phyloP scores from a whole-genome alignment of 2,329 filamentous ascomycete genomes.

The Hirsutella thompsonii region DNA sequence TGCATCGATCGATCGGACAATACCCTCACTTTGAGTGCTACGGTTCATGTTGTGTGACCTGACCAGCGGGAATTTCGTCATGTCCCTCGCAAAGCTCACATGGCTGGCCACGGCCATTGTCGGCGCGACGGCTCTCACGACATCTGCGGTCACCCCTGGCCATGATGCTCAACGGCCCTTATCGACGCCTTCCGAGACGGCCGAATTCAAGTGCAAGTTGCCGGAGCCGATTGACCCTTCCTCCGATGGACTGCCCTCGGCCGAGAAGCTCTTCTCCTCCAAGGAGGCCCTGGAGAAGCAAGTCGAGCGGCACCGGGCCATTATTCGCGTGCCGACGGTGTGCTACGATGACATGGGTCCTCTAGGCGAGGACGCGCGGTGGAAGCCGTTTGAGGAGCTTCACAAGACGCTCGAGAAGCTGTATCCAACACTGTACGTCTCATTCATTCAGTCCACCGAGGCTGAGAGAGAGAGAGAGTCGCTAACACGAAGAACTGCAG shows the following conservation, averaged over 20 bases:
- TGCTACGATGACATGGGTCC: constrained; percentile 43
- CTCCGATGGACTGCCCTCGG: constrained; percentile 18
- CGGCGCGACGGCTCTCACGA: constrained; percentile 2
- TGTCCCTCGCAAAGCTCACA: constrained; percentile 1
- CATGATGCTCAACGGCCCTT: neutral
- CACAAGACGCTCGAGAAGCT: constrained; percentile 28
- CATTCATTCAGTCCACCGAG: no score
- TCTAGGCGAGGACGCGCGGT: constrained; percentile 39
- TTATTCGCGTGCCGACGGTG: constrained; percentile 41
- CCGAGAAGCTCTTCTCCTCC: constrained; percentile 17
- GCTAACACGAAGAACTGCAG: no score
- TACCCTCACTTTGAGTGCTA: no score
- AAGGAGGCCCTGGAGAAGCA: constrained; percentile 23
- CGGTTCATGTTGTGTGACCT: no score
- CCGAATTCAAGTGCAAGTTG: constrained; percentile 17
- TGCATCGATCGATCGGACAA: no score
- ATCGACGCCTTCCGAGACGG: neutral
- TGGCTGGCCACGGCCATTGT: neutral
- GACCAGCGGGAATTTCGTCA: neutral
- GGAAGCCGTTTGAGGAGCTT: constrained; percentile 38
- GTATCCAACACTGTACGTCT: neutral
- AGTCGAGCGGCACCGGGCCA: constrained; percentile 35
- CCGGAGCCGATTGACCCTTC: constrained; percentile 18
- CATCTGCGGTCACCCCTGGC: neutral
- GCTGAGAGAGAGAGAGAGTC: no score